Percentiles rank a stretch among this genome's conserved stretches.
Evolutionary conservation across 495 filamentous ascomycete genomes (phyloP).

Genomic region (Hypoxylon lienhwacheense): DNA sequence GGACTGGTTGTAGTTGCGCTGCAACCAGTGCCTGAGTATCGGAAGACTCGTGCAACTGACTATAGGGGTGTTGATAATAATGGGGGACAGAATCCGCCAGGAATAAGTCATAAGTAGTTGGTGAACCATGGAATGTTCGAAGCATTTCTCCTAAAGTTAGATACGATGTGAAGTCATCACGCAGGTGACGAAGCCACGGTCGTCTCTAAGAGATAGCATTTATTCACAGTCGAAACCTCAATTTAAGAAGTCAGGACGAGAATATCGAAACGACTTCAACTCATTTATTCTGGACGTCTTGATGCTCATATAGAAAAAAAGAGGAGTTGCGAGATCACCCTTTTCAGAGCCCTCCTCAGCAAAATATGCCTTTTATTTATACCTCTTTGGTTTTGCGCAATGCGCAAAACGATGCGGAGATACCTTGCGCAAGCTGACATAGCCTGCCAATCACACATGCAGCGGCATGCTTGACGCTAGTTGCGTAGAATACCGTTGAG

Average conservation of each 20-base stretch:
- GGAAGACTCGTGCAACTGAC: slow-evolving; percentile 9
- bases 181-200: slow-evolving; percentile 19
- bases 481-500: slow-evolving; percentile 25
- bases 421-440: slow-evolving; percentile 31
- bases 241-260: slow-evolving; percentile 2
- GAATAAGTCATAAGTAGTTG: slow-evolving; percentile 10
- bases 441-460: slow-evolving; percentile 28
- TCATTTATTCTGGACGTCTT: slow-evolving; percentile 1
- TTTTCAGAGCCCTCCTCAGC: not conserved
- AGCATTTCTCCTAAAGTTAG: slow-evolving; percentile 41
- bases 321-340: slow-evolving; percentile 6
- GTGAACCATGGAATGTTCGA: slow-evolving; percentile 34
- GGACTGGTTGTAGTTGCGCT: slow-evolving; percentile 9
- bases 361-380: slow-evolving; percentile 27
- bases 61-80: slow-evolving; percentile 4
- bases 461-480: slow-evolving; percentile 28
- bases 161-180: slow-evolving; percentile 36
- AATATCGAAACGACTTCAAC: not conserved
- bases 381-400: slow-evolving; percentile 34
- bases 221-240: slow-evolving; percentile 14
- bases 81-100: slow-evolving; percentile 11
- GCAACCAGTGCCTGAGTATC: slow-evolving; percentile 7
- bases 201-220: slow-evolving; percentile 30
- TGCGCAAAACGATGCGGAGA: slow-evolving; percentile 38
- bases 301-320: slow-evolving; percentile 1